Conservation (phyloP, 495 filamentous ascomycete species). For the Penicillium maclennaniae region DNA sequence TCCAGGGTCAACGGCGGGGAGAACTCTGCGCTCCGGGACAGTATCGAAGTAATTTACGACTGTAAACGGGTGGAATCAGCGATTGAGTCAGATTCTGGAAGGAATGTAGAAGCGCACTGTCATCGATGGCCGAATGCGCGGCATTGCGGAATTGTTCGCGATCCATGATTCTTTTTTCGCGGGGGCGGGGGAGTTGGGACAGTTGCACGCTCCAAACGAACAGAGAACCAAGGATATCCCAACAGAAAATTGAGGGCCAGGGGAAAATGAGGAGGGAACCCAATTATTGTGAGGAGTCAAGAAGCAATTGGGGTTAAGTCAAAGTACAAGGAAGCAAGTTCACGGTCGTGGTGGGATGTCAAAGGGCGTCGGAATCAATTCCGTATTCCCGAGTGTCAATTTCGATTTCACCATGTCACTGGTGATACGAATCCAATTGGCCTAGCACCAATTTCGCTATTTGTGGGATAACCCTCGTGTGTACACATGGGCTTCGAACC, state of each 20-base stretch:
- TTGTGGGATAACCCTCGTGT: no score
- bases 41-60: conserved; percentile 82
- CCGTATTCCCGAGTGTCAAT: background rate
- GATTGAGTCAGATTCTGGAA: background rate
- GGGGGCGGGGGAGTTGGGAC: background rate
- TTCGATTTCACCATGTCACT: no score
- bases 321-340: background rate
- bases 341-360: background rate
- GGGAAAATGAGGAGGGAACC: background rate
- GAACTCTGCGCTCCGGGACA: conserved; percentile 65
- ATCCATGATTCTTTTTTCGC: conserved; percentile 59
- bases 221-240: background rate
- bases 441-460: no score
- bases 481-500: no score
- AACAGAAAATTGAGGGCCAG: background rate
- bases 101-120: conserved; percentile 55
- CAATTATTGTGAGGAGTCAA: background rate
- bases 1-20: conserved; percentile 77
- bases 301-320: background rate
- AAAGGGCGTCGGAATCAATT: background rate
- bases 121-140: conserved; percentile 76
- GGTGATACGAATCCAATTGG: no score
- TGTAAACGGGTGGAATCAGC: conserved; percentile 22
- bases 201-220: background rate
- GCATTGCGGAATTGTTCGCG: conserved; percentile 76